These are phyloP conservation scores for Seiridium cupressi DNA, from an alignment of 2,329 filamentous ascomycete species.

Conservation along the genomic window DNA sequence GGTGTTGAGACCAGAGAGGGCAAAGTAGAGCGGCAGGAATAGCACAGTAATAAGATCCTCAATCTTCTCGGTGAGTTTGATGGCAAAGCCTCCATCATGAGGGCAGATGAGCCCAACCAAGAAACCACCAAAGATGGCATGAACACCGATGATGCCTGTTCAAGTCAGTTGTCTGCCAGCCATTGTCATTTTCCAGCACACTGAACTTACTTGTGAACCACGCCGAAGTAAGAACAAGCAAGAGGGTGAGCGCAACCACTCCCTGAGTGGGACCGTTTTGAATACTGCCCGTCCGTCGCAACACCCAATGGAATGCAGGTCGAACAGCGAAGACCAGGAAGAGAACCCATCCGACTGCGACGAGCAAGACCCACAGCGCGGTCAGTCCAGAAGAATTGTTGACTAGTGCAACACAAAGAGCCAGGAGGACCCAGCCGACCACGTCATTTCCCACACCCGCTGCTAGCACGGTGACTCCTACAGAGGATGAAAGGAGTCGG, in stretches of 20 bases:
- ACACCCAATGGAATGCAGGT: conserved; percentile 71
- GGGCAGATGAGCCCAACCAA: conserved; percentile 86
- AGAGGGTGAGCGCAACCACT: conserved; percentile 77
- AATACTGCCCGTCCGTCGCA: conserved; percentile 72
- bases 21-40: conserved; percentile 90
- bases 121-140: conserved; percentile 93
- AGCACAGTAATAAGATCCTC: conserved; percentile 85
- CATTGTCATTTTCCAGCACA: background rate
- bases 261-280: conserved; percentile 86
- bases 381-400: conserved; percentile 82
- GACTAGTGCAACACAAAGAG: conserved; percentile 88
- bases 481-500: conserved; percentile 77
- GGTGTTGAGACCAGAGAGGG: conserved; percentile 84
- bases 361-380: conserved; percentile 80
- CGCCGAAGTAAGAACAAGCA: conserved; percentile 70
- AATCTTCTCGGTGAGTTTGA: conserved; percentile 89
- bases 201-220: conserved; percentile 49
- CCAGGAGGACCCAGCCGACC: conserved; percentile 86
- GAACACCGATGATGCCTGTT: conserved; percentile 84
- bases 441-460: conserved; percentile 94
- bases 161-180: conserved; percentile 44
- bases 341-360: conserved; percentile 70
- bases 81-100: conserved; percentile 84
- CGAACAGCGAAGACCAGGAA: conserved; percentile 72
- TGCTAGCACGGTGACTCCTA: conserved; percentile 87